These are phyloP conservation scores for Gentiana straminea DNA, from an alignment of 257 asterid species.

Conservation along the genomic window DNA sequence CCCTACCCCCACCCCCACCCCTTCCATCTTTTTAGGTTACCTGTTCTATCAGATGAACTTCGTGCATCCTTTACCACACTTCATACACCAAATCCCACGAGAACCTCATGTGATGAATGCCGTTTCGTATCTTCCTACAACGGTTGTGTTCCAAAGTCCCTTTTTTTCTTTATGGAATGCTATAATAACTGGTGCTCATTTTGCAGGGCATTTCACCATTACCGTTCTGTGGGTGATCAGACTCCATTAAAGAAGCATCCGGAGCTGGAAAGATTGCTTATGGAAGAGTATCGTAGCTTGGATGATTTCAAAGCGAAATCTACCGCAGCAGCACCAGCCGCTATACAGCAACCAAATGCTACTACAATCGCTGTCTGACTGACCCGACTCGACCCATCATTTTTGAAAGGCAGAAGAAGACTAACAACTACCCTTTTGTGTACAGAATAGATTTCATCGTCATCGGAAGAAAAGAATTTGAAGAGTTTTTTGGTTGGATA, in stretches of 20 bases:
- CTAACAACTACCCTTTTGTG: too few relatives aligned
- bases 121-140: not conserved
- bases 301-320: slow-evolving; percentile 52
- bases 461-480: too few relatives aligned
- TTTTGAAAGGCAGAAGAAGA: slow-evolving; percentile 2
- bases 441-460: too few relatives aligned
- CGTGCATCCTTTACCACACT: too few relatives aligned
- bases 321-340: slow-evolving; percentile 18
- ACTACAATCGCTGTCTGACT: not conserved
- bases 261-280: slow-evolving; percentile 58
- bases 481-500: too few relatives aligned
- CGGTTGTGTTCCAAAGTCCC: not conserved
- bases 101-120: too few relatives aligned
- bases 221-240: slow-evolving; percentile 31
- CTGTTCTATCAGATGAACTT: too few relatives aligned
- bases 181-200: not conserved
- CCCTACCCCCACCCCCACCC: too few relatives aligned
- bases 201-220: slow-evolving; percentile 86
- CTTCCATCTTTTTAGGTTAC: too few relatives aligned
- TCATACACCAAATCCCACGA: too few relatives aligned
- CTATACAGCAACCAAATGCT: slow-evolving; percentile 4
- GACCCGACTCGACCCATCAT: slow-evolving; percentile 2
- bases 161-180: not conserved
- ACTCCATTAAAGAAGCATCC: slow-evolving; percentile 49
- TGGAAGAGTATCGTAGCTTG: slow-evolving; percentile 49